These are phyloP conservation scores for Xylaria venustula DNA, from an alignment of 495 filamentous ascomycete genomes.

Conservation along the genomic window DNA sequence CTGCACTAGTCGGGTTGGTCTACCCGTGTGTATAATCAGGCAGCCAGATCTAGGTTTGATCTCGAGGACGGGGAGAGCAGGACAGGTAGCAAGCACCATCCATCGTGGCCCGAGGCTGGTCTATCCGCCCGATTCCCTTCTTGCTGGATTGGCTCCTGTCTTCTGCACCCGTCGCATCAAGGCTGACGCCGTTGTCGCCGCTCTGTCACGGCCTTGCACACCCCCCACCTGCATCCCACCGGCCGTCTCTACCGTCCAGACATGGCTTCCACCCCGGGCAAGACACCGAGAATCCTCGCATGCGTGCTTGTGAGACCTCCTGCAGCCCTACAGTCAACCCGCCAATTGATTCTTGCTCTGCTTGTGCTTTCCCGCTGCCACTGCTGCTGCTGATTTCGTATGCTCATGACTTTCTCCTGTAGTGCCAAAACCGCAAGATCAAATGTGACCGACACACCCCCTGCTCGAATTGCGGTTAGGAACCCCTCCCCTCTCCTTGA, in stretches of 20 bases:
- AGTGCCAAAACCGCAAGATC: conserved; percentile 67
- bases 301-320: conserved; percentile 30
- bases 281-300: conserved; percentile 36
- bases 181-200: neutral
- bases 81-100: no score
- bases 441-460: conserved; percentile 68
- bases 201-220: neutral
- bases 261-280: conserved; percentile 14
- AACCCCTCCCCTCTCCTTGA: neutral
- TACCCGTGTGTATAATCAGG: neutral
- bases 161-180: neutral
- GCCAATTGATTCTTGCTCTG: neutral
- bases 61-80: no score
- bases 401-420: conserved; percentile 16
- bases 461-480: conserved; percentile 62
- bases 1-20: no score
- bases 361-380: neutral
- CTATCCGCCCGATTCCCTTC: neutral
- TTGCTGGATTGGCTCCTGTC: neutral
- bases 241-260: neutral
- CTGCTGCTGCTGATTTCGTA: neutral
- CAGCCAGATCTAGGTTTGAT: neutral
- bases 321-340: neutral
- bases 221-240: neutral
- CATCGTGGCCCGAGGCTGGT: no score